phyloP scores from a whole-genome alignment of 176 grass and related monocot species.

The Musa itinerans region DNA sequence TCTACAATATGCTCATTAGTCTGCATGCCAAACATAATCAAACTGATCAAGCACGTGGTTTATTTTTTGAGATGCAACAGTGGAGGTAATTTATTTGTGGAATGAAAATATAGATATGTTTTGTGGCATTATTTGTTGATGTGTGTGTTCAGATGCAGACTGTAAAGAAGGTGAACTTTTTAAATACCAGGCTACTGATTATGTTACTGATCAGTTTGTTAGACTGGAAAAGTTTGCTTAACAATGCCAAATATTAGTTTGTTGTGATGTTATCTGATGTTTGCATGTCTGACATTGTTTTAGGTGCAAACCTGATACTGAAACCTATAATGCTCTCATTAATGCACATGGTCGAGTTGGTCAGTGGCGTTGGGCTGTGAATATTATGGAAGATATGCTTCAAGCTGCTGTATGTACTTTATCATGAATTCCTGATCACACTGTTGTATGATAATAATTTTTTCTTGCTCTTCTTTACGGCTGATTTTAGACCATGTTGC shows the following conservation, averaged over 20 bases:
- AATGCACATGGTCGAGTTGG: slow-evolving; percentile 80
- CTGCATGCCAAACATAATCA: slow-evolving; percentile 72
- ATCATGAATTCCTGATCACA: neutral
- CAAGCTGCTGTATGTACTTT: slow-evolving; percentile 62
- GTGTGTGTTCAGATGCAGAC: neutral
- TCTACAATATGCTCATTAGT: slow-evolving; percentile 81
- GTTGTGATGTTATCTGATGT: slow-evolving; percentile 4
- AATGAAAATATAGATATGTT: slow-evolving; percentile 4
- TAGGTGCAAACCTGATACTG: slow-evolving; percentile 88
- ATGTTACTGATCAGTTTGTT: neutral
- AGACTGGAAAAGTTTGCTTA: neutral
- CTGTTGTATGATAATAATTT: neutral
- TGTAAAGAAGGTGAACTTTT: neutral
- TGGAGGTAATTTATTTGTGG: slow-evolving; percentile 49
- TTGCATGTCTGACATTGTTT: slow-evolving; percentile 12
- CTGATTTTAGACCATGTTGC: neutral
- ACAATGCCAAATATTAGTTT: neutral
- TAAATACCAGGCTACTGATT: neutral
- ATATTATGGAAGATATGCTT: slow-evolving; percentile 99
- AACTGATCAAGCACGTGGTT: slow-evolving; percentile 71
- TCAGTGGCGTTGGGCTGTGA: slow-evolving; percentile 90
- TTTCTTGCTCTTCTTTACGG: neutral
- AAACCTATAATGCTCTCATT: slow-evolving; percentile 85
- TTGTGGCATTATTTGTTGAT: slow-evolving; percentile 6
- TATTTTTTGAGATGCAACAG: slow-evolving; percentile 97